Evolutionary conservation across 1,139 yeast genomes (phyloP).

Genomic region (Suhomyces terraborum): DNA sequence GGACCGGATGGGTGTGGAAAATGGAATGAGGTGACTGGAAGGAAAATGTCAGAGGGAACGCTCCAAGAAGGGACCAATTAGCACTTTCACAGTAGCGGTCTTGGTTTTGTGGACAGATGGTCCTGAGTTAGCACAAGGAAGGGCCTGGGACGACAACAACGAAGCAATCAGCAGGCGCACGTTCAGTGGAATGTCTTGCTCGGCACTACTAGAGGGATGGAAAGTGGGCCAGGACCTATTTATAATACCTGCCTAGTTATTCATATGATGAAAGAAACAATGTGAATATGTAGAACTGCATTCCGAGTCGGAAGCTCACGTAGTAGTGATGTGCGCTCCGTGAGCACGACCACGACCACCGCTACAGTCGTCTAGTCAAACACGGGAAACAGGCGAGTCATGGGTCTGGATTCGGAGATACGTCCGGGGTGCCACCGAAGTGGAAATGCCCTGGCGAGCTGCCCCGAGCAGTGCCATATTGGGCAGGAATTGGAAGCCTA

Average conservation of each 20-base stretch:
- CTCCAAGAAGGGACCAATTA: too few relatives aligned
- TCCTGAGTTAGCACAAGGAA: too few relatives aligned
- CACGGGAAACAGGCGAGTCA: neutral
- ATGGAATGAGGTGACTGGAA: too few relatives aligned
- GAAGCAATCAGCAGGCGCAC: neutral
- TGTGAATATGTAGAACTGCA: conserved; percentile 5
- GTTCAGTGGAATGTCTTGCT: neutral
- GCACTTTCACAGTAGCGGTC: too few relatives aligned
- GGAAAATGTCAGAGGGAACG: too few relatives aligned
- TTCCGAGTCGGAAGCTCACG: conserved; percentile 4
- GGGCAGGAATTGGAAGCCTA: too few relatives aligned
- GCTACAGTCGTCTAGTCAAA: conserved; percentile 4
- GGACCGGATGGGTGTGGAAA: too few relatives aligned
- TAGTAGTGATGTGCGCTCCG: conserved; percentile 4
- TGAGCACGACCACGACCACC: conserved; percentile 1
- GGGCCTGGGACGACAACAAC: neutral
- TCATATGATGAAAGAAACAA: conserved; percentile 3
- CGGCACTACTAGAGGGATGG: neutral
- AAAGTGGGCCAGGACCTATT: conserved; percentile 1
- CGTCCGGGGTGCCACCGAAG: neutral
- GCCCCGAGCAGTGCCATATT: too few relatives aligned
- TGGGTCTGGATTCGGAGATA: conserved; percentile 1
- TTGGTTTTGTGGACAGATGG: too few relatives aligned
- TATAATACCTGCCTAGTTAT: neutral
- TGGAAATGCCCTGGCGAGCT: neutral